Evolutionary conservation across 352 stramenopile species (phyloP), one percentile per base, ranked within the genome.

Genomic region (Phytopythium boreale): DNA sequence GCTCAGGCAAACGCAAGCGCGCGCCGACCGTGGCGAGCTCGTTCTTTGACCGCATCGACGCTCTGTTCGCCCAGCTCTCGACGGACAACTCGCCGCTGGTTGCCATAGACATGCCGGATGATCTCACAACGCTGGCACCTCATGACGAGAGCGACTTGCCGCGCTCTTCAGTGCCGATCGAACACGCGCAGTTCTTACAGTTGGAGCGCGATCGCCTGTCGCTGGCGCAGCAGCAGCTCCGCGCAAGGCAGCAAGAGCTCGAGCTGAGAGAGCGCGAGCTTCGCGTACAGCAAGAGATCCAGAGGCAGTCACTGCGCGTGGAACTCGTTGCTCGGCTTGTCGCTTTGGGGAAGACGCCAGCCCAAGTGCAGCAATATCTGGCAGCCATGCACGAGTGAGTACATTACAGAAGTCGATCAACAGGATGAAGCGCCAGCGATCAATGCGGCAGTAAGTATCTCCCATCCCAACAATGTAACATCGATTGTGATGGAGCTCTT

Each of bases 161-260:
- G n/a, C 17, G 10, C n/a, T 10, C 22, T 2, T 6, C n/a, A 19
- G 4, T 9, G n/a, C n/a, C n/a, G n/a, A 12, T 51, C n/a, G 44
- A 51, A 5, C 44, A 51, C 20, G 20, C 44, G n/a, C 4, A 51
- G 44, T 5, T 31, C n/a, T 14, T 83, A 39, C 61, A 64, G 9
- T 22, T 87, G 17, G 79, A 86, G 50, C 74, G 67, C 24, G 69
- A 83, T 36, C 70, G 71, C 26, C 65, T 88, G 34, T 68, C 65
- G 17, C 64, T 86, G 4, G 62, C 70, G 19, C 72, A 77, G 62
- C 72, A 75, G 37, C 69, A 86, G 58, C 63, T 88, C 20, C 27
- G 26, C 0, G 19, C 73, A 8, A 60, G 72, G n/a, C 72, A 77
- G 60, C 75, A 73, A 29, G 73, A 86, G 58, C 65, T 88, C 24